A percentile compares a stretch with the other conserved stretches of the same genome.
Evolutionary conservation across 192 early-diverging fungal species (phyloP).

Genomic region (Cladochytrium replicatum): DNA sequence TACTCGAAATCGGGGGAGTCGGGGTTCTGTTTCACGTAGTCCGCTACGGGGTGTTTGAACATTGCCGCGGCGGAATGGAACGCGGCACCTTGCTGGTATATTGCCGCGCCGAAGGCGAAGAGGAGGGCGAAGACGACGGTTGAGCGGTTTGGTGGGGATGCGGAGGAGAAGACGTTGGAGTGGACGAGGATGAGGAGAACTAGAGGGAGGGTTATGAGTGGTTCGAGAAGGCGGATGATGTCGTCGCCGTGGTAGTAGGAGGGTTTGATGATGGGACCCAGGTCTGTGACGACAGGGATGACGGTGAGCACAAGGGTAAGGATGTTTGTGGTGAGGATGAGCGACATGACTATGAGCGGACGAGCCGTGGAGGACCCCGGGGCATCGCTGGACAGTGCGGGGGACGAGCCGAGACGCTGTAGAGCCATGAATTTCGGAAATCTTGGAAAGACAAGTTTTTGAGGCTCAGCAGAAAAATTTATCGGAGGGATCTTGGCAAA

Average conservation of each 20-base stretch:
- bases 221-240: constrained; percentile 21
- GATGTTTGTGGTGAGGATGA: no score
- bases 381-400: no score
- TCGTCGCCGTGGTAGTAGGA: constrained; percentile 18
- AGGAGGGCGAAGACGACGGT: constrained; percentile 3
- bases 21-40: constrained; percentile 2
- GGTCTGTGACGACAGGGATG: constrained; percentile 15
- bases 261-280: constrained; percentile 8
- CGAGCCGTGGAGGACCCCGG: no score
- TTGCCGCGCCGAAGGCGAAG: constrained; percentile 14
- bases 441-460: no score
- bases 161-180: constrained; percentile 2
- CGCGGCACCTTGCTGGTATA: constrained; percentile 30
- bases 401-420: no score
- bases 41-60: constrained; percentile 21
- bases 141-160: background rate
- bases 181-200: constrained; percentile 13
- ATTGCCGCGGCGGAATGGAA: constrained; percentile 27
- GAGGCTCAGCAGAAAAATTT: no score
- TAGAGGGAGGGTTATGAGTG: constrained; percentile 19
- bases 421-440: no score
- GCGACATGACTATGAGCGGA: no score
- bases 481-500: no score
- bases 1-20: constrained; percentile 5
- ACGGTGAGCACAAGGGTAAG: constrained; percentile 16